Conservation (phyloP, 2,329 filamentous ascomycete species). For the Penicillium aurantiogriseum region DNA sequence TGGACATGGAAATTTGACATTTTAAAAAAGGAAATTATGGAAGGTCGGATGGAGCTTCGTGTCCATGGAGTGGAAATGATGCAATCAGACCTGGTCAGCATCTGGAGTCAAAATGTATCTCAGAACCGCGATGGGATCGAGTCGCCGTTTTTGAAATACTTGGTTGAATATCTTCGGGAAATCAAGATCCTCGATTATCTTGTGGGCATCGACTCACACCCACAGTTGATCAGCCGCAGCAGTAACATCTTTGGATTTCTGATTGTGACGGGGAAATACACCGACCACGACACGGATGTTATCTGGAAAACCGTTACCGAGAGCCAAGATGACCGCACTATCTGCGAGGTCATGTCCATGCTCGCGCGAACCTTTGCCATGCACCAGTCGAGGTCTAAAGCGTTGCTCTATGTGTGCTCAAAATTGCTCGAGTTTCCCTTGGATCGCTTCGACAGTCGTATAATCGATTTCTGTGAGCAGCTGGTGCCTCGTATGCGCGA, state of each 20-base stretch:
- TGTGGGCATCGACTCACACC: slow-evolving; percentile 85
- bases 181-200: slow-evolving; percentile 81
- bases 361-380: slow-evolving; percentile 51
- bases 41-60: slow-evolving; percentile 86
- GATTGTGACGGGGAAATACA: slow-evolving; percentile 73
- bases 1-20: slow-evolving; percentile 68
- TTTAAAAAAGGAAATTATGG: slow-evolving; percentile 70
- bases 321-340: slow-evolving; percentile 80
- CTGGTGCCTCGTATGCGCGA: slow-evolving; percentile 53
- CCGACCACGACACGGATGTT: slow-evolving; percentile 67
- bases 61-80: slow-evolving; percentile 75
- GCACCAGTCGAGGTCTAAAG: slow-evolving; percentile 40
- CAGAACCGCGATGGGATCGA: slow-evolving; percentile 38
- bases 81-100: slow-evolving; percentile 65
- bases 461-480: slow-evolving; percentile 61
- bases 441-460: slow-evolving; percentile 59
- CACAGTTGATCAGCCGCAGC: slow-evolving; percentile 79
- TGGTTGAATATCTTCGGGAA: slow-evolving; percentile 67
- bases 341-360: slow-evolving; percentile 74
- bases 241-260: slow-evolving; percentile 85
- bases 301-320: slow-evolving; percentile 81
- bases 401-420: slow-evolving; percentile 64
- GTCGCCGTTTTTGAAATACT: slow-evolving; percentile 59
- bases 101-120: slow-evolving; percentile 63
- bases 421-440: slow-evolving; percentile 68